Base-by-base conservation (phyloP, 2,329 filamentous ascomycete genomes). In the Arthrocladium fulminans region DNA sequence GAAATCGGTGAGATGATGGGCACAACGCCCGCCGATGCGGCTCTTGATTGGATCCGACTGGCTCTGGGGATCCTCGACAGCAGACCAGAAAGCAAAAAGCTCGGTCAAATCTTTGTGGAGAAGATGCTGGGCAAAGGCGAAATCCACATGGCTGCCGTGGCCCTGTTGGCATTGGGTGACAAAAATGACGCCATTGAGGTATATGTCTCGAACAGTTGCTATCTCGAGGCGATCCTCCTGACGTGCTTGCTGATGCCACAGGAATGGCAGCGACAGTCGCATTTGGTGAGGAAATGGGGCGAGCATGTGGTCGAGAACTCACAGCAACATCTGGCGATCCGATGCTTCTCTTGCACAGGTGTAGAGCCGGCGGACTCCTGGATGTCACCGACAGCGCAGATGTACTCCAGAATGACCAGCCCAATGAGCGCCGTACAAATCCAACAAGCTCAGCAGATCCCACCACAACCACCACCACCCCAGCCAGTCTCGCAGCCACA, bases 41-140 rank as follows among this genome's bases (percentile, higher is more conserved):
- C 86, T 2, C 86, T 87, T 0, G 92, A 97, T 66, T 98, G 92
- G 92, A 96, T 98, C 88, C 70, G 97, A 50, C 72, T 98, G 29
- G 90, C 92, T 9, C 69, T 98, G 45, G 94, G 87, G 61, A 86
- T 87, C 34, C 94, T 97, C 67, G 88, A 86, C 45, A 78, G 81
- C 2, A 73, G 80, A 52, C 74, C 80, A 30, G 88, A 88, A 1
- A 86, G 94, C 59, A 89, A 94, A 63, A 94, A 94, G 64, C 80
- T 97, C 13, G 88, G 87, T 1, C 84, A 90, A 50, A 83, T 88
- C 2, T 95, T 95, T 58, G 87, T 95, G 1, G 89, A 95, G 64
- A 82, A 88, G 43, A 74, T 98, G 1, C 75, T 98, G 1, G 88
- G 94, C 64, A 86, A 83, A 54, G 88, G 88, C 23, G 92, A 98